Evolutionary conservation across 2,329 filamentous ascomycete genomes (phyloP).

Genomic region (Trichoderma atrobrunneum): DNA sequence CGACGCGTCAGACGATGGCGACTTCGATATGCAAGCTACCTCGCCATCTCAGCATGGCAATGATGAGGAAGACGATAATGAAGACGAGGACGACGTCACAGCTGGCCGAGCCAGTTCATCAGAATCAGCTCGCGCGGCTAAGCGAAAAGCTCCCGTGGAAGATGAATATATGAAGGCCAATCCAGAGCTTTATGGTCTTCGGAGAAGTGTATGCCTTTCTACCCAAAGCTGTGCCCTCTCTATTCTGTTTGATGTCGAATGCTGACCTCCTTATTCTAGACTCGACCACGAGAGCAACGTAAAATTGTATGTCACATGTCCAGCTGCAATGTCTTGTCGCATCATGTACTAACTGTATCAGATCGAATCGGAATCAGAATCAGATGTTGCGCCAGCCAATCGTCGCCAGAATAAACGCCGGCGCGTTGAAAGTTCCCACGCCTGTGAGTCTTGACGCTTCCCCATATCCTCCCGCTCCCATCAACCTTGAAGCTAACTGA

Average conservation of each 20-base stretch:
- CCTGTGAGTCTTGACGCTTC: constrained; percentile 48
- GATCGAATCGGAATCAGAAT: constrained; percentile 63
- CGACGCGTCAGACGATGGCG: constrained; percentile 63
- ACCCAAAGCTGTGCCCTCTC: not conserved
- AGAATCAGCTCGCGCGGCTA: constrained; percentile 65
- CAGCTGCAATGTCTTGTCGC: constrained; percentile 1
- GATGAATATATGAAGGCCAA: constrained; percentile 86
- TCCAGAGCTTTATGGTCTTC: constrained; percentile 89
- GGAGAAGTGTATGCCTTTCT: constrained; percentile 71
- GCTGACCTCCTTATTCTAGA: constrained; percentile 36
- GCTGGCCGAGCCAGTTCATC: constrained; percentile 64
- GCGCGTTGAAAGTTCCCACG: constrained; percentile 62
- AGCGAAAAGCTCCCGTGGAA: constrained; percentile 67
- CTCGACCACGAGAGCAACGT: constrained; percentile 56
- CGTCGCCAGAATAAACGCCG: constrained; percentile 66
- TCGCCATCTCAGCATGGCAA: constrained; percentile 45
- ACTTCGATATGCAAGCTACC: constrained; percentile 72
- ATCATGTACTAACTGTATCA: constrained; percentile 25
- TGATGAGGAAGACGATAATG: constrained; percentile 31
- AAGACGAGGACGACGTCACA: constrained; percentile 41
- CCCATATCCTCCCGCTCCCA: not conserved
- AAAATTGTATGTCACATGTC: constrained; percentile 49
- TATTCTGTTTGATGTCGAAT: not conserved
- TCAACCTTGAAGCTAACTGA: not conserved
- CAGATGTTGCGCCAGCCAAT: constrained; percentile 60